Conservation (phyloP, 371 early-diverging fungal species). For the Mortierella sp. region DNA sequence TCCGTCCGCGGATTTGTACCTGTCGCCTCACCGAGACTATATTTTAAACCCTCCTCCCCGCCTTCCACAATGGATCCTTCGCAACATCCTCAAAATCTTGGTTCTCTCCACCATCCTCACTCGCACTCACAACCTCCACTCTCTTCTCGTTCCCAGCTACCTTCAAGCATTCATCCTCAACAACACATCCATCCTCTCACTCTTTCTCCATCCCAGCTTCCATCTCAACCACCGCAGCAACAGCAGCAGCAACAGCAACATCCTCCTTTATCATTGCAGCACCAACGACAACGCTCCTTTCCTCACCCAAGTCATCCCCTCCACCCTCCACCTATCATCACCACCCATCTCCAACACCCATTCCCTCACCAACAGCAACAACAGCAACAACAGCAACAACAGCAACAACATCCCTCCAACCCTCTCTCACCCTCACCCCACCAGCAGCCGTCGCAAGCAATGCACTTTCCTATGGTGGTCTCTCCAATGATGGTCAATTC, state of each 20-base stretch:
- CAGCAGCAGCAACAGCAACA: conserved; percentile 16
- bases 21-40: conserved; percentile 26
- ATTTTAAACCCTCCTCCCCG: conserved; percentile 12
- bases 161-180: not conserved
- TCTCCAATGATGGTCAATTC: conserved; percentile 34
- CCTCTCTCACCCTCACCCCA: conserved; percentile 34
- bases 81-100: conserved; percentile 1
- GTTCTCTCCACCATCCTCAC: not conserved
- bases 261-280: not conserved
- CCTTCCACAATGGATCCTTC: conserved; percentile 5
- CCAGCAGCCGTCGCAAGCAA: conserved; percentile 37
- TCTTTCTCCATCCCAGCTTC: conserved; percentile 14
- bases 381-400: conserved; percentile 16
- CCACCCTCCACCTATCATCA: not conserved
- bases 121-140: not conserved
- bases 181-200: conserved; percentile 10
- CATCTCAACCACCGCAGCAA: not conserved
- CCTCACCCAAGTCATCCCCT: not conserved
- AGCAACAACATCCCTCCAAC: conserved; percentile 10
- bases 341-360: not conserved
- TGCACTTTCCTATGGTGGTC: conserved; percentile 31
- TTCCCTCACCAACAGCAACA: not conserved
- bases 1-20: conserved; percentile 23
- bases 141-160: not conserved
- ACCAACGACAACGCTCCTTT: conserved; percentile 9